Evolutionary conservation across 1,139 yeast species (phyloP), one percentile per base, ranked within the genome.

Genomic region (Pichia sp.): DNA sequence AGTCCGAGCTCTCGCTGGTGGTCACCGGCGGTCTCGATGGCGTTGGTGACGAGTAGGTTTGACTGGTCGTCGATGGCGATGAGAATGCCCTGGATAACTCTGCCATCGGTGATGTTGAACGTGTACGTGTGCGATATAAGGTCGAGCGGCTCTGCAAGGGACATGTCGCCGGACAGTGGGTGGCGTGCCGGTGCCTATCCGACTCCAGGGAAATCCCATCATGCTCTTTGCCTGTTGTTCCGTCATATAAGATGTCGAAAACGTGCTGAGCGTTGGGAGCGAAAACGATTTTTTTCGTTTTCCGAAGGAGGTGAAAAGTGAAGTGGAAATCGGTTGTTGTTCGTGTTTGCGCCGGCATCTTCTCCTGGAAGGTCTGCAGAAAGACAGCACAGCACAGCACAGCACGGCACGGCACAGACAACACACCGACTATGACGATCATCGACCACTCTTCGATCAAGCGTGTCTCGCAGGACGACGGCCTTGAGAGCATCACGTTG

Each of bases 11-110:
- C 67, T 42, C 74, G 54, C 1, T 18, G 18, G 16, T 47, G 52
- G 9, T 19, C 26, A 7, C 16, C 43, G n/a, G 41, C 41, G n/a
- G 57, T 34, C 41, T 57, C 60, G 7, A 36, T 31, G 1, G 61
- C 65, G 46, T 63, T 62, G 6, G 71, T 60, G 25, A 72, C 51
- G 3, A 72, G 57, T 5, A 72, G 49, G 51, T 71, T 72, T 2
- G 71, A 66, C 51, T 69, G 70, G 52, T 70, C 72, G 58, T 72
- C 76, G 3, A 71, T 58, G 0, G 75, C 71, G 5, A 71, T 59
- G 3, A 72, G 57, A 0, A 63, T 53, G 0, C 76, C 76, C 0
- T 55, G 46, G 8, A 71, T 50, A 0, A 46, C 48, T 19, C 74
- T 53, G 0, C 68, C 66, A 46, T 71, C 74, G 1, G 34, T 57